Conservation (phyloP, 2,329 filamentous ascomycete species). For the Botrytis galanthina region DNA sequence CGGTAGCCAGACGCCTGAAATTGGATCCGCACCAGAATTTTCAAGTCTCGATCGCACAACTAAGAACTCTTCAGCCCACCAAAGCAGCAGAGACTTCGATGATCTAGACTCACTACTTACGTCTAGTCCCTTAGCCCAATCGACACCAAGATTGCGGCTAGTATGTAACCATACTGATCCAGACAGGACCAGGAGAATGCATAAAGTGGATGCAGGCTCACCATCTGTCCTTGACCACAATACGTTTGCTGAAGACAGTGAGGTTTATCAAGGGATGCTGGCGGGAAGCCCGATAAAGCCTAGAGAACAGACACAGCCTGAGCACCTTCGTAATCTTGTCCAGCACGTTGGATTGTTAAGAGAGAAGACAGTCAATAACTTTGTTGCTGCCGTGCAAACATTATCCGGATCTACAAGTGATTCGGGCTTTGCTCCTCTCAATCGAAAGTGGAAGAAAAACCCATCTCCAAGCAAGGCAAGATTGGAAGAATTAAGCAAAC, state of each 20-base stretch:
- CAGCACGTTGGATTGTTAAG: not conserved
- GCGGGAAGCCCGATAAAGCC: not conserved
- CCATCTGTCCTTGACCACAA: slow-evolving; percentile 29
- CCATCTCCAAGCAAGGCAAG: slow-evolving; percentile 32
- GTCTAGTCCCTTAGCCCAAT: slow-evolving; percentile 34
- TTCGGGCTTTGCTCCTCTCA: not conserved
- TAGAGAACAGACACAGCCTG: not conserved
- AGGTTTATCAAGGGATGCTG: slow-evolving; percentile 15
- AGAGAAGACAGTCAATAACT: slow-evolving; percentile 7
- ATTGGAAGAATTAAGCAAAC: slow-evolving; percentile 28
- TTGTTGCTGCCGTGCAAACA: not conserved
- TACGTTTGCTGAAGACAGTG: not conserved
- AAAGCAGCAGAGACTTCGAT: slow-evolving; percentile 8
- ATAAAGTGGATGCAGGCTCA: slow-evolving; percentile 24
- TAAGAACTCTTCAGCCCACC: not conserved
- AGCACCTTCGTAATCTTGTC: not conserved
- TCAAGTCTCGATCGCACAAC: not conserved
- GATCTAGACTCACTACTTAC: slow-evolving; percentile 26
- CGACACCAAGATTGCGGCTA: slow-evolving; percentile 33
- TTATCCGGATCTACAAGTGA: slow-evolving; percentile 6
- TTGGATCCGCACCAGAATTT: not conserved
- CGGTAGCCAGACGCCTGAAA: not conserved
- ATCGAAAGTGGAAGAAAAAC: slow-evolving; percentile 29
- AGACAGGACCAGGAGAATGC: slow-evolving; percentile 25
- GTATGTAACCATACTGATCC: slow-evolving; percentile 27